Percentiles rank a stretch among this genome's conserved stretches.
Evolutionary conservation across 176 grass and related monocot genomes (phyloP).

Genomic region (Carex myosuroides): DNA sequence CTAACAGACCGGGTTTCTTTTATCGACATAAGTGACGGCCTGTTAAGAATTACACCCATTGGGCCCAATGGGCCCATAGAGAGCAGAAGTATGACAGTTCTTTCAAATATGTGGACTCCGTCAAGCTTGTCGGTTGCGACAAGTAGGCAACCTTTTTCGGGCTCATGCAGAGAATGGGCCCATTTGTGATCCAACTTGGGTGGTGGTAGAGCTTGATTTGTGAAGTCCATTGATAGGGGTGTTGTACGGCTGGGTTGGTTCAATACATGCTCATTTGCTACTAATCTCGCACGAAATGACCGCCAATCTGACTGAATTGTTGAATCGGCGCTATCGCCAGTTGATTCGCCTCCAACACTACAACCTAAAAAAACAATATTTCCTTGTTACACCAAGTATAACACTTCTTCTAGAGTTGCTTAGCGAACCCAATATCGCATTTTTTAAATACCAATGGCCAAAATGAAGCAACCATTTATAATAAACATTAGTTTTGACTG

Average conservation of each 20-base stretch:
- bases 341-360: neutral
- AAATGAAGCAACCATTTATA: neutral
- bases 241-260: neutral
- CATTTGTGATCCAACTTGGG: constrained; percentile 39
- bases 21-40: constrained; percentile 90
- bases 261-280: constrained; percentile 29
- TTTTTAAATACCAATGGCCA: neutral
- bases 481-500: neutral
- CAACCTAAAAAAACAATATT: constrained; percentile 2
- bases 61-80: constrained; percentile 46
- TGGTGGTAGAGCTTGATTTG: neutral
- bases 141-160: constrained; percentile 78
- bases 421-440: neutral
- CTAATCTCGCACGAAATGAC: constrained; percentile 56
- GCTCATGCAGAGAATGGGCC: constrained; percentile 69
- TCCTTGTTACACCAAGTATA: neutral
- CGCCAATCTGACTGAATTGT: constrained; percentile 54
- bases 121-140: constrained; percentile 82
- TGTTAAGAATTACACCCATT: constrained; percentile 87
- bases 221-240: neutral
- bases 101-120: constrained; percentile 92
- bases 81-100: constrained; percentile 74
- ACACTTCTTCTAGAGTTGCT: neutral
- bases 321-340: constrained; percentile 4
- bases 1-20: constrained; percentile 66